Conservation (phyloP, 2,329 filamentous ascomycete genomes). For the Ciborinia camelliae region DNA sequence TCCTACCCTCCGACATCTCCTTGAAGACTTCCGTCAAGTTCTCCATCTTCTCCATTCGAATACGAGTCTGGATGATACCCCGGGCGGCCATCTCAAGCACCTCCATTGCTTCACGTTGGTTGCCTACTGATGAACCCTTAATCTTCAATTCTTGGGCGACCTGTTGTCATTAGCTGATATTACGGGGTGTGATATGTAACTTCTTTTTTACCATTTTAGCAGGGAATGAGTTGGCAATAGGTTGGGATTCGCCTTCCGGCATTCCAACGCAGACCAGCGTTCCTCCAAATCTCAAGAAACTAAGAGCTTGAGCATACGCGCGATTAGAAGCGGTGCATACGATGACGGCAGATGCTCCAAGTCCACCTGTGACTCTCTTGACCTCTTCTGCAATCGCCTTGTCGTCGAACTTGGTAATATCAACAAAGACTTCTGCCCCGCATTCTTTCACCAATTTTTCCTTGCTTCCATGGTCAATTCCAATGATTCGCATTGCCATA, state of each 20-base stretch:
- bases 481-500: conserved; percentile 62
- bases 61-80: conserved; percentile 46
- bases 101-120: conserved; percentile 48
- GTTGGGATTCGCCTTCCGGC: conserved; percentile 44
- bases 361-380: conserved; percentile 52
- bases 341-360: conserved; percentile 58
- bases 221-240: conserved; percentile 47
- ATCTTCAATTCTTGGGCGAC: conserved; percentile 45
- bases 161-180: conserved; percentile 16
- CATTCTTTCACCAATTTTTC: conserved; percentile 53
- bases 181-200: not conserved
- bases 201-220: conserved; percentile 33
- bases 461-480: conserved; percentile 62
- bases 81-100: conserved; percentile 47
- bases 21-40: conserved; percentile 45
- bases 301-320: conserved; percentile 48
- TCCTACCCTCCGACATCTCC: conserved; percentile 43
- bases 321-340: conserved; percentile 51
- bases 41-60: conserved; percentile 47
- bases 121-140: conserved; percentile 49
- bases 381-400: conserved; percentile 53
- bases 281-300: conserved; percentile 48
- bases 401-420: conserved; percentile 52
- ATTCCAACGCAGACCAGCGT: conserved; percentile 51
- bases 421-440: conserved; percentile 65